A percentile compares a stretch with the other conserved stretches of the same genome.
phyloP scores from a whole-genome alignment of 768 basidiomycete species.

The Amanita fuliginea region DNA sequence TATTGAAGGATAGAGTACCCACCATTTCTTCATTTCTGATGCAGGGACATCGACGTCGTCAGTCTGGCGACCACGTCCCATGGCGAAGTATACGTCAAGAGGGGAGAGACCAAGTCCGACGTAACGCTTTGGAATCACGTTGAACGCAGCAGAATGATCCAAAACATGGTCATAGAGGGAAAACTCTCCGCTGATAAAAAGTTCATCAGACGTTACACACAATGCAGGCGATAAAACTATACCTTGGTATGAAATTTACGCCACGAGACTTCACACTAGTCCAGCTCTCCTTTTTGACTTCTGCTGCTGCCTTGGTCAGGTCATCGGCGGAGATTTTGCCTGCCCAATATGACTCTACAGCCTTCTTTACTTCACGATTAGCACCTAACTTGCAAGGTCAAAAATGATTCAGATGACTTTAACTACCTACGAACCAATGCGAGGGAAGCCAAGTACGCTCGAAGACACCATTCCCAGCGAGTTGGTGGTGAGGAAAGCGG shows the following conservation, averaged over 20 bases:
- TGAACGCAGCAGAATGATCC: conserved; percentile 93
- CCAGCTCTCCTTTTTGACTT: conserved; percentile 87
- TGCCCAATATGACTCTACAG: conserved; percentile 97
- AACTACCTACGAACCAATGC: conserved; percentile 50
- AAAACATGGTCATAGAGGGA: conserved; percentile 98
- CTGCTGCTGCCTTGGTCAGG: conserved; percentile 78
- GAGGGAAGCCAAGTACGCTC: conserved; percentile 87
- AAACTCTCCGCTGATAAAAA: conserved; percentile 77
- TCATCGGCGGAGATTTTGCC: conserved; percentile 83
- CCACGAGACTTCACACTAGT: conserved; percentile 71
- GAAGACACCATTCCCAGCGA: conserved; percentile 57
- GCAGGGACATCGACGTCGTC: conserved; percentile 94
- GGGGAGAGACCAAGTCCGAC: conserved; percentile 73
- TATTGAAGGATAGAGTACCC: conserved; percentile 17
- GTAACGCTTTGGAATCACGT: conserved; percentile 94
- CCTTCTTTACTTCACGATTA: conserved; percentile 95
- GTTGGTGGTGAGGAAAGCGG: conserved; percentile 16
- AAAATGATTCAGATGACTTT: background rate
- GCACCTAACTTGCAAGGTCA: conserved; percentile 41
- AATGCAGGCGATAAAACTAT: background rate
- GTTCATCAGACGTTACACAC: conserved; percentile 6
- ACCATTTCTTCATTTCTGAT: conserved; percentile 99
- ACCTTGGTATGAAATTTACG: conserved; percentile 92
- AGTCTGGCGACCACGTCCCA: conserved; percentile 97
- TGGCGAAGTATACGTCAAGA: conserved; percentile 96